Base-by-base conservation (phyloP, 2,329 filamentous ascomycete species). In the Chaetomiaceae sp. region DNA sequence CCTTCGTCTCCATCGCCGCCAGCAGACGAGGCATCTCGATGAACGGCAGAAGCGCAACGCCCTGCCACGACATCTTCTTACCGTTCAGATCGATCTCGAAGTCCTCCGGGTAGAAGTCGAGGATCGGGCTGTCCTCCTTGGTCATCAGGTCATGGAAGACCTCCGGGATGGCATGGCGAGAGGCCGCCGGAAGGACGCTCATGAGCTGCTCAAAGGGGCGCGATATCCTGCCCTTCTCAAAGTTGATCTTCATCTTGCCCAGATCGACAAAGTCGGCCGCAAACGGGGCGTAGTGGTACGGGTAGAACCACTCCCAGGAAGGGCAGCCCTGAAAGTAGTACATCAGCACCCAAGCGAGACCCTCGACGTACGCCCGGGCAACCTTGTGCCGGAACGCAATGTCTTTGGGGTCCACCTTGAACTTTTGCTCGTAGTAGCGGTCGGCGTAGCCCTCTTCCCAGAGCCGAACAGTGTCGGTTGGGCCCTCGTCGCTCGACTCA, bases 301-400 rank as follows among this genome's bases (percentile, higher is more conserved):
- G 94, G 66, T 96, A 99, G 69, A 94, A 99, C 94, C 94, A 99
- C 48, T 92, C 95, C 94, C 95, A 99, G 0, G 91, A 96, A 20
- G 94, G 91, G 64, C 94, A 99, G 23, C 94, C 94, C 71, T 99
- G 94, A 70, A 96, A 96, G 69, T 99, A 99, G 72, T 99, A 99
- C 33, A 91, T 78, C 47, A 99, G 75, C 36, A 99, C 94, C 94
- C 95, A 99, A 20, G 88, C 88, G 9, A 99, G 80, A 33, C 94
- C 94, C 74, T 97, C 91, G 12, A 92, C 91, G 68, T 99, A 99
- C n/a, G 89, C 83, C 50, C 84, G 82, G 33, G 88, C 94, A 53
- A 99, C 95, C 65, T 90, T 82, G 69, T 91, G 87, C 50, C 92
- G 88, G 70, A 97, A 97, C 47, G 84, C 88, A 45, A 88, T 77